Evolutionary conservation across 352 stramenopile genomes (phyloP).

Genomic region (Globisporangium irregulare): DNA sequence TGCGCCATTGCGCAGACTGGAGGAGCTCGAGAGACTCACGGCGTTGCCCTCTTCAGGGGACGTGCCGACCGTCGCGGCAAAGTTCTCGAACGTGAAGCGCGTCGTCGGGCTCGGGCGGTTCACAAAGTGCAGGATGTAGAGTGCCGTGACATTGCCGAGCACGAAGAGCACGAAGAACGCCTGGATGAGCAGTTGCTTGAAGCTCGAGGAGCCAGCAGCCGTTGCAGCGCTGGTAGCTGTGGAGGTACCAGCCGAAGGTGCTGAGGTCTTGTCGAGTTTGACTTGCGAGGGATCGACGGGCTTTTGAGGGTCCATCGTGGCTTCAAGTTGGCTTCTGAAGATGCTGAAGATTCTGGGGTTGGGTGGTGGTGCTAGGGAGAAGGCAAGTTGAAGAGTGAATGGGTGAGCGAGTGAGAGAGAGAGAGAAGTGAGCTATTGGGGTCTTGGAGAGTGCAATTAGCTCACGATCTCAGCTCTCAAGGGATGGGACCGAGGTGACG

Average conservation of each 20-base stretch:
- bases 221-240: background rate
- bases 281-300: constrained; percentile 42
- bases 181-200: constrained; percentile 24
- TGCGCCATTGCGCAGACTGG: constrained; percentile 44
- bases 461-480: no score
- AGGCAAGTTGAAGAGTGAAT: constrained; percentile 5
- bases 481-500: no score
- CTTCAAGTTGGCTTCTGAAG: constrained; percentile 13
- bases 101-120: constrained; percentile 40
- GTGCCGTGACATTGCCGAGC: constrained; percentile 50
- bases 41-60: constrained; percentile 26
- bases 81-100: constrained; percentile 35
- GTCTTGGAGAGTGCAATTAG: no score
- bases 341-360: constrained; percentile 5
- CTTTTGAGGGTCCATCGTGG: constrained; percentile 28
- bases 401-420: no score
- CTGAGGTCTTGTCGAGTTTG: constrained; percentile 30
- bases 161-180: constrained; percentile 49
- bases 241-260: background rate
- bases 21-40: constrained; percentile 37
- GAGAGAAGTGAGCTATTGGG: no score
- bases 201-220: background rate
- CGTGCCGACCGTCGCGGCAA: constrained; percentile 20
- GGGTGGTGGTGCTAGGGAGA: background rate
- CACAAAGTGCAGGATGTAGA: constrained; percentile 68